Conservation (phyloP, 805 yeast genomes). For the Metschnikowia corniflorae region DNA sequence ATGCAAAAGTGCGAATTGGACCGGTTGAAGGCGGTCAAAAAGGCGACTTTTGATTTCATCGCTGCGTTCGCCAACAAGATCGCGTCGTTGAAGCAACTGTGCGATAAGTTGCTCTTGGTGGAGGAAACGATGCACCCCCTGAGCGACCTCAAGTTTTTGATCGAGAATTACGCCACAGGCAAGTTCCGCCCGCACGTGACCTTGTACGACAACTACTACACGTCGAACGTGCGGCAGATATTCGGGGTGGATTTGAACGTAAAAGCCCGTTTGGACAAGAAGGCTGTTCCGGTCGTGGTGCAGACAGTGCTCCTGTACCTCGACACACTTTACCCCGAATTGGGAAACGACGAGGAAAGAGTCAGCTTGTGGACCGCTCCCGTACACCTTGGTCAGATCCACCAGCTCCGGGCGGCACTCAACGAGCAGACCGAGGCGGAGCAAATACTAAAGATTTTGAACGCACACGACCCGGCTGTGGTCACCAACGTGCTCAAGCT, state of each 20-base stretch:
- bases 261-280: slow-evolving; percentile 66
- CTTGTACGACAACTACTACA: slow-evolving; percentile 77
- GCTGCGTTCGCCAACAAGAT: slow-evolving; percentile 62
- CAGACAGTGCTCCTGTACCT: slow-evolving; percentile 61
- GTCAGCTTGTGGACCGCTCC: slow-evolving; percentile 66
- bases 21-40: slow-evolving; percentile 70
- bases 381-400: slow-evolving; percentile 58
- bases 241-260: slow-evolving; percentile 78
- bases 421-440: slow-evolving; percentile 34
- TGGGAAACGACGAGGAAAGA: slow-evolving; percentile 66
- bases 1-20: slow-evolving; percentile 83
- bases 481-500: slow-evolving; percentile 68
- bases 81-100: slow-evolving; percentile 51
- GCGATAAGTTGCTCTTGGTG: slow-evolving; percentile 57
- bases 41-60: slow-evolving; percentile 68
- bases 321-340: slow-evolving; percentile 67
- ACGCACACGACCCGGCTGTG: slow-evolving; percentile 47
- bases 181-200: slow-evolving; percentile 67
- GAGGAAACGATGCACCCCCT: slow-evolving; percentile 73
- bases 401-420: slow-evolving; percentile 54
- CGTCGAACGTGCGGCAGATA: slow-evolving; percentile 61
- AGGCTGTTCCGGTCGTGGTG: slow-evolving; percentile 66
- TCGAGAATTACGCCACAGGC: slow-evolving; percentile 71
- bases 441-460: slow-evolving; percentile 33
- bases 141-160: slow-evolving; percentile 60